Percentiles rank a stretch among this genome's conserved stretches.
These are phyloP conservation scores for Rhizopogon salebrosus DNA, from an alignment of 768 basidiomycete species.

Conservation along the genomic window DNA sequence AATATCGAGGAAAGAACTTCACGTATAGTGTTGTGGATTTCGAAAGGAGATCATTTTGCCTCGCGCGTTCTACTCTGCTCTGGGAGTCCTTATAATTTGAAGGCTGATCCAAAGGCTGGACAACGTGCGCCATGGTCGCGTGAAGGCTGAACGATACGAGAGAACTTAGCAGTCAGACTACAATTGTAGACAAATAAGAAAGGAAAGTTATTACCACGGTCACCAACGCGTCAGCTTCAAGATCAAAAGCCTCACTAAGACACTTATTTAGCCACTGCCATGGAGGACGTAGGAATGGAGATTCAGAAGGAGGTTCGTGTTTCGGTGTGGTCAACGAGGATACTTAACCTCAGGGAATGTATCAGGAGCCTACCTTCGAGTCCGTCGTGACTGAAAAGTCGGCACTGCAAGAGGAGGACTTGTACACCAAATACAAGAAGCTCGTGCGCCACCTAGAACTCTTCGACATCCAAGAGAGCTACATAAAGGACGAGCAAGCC, in stretches of 20 bases:
- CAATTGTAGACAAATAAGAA: constrained; percentile 7
- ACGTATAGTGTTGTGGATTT: constrained; percentile 92
- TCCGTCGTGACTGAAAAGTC: constrained; percentile 86
- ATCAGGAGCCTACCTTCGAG: constrained; percentile 86
- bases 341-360: constrained; percentile 4
- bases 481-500: constrained; percentile 98
- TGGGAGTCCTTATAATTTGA: constrained; percentile 98
- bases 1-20: constrained; percentile 27
- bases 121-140: constrained; percentile 75
- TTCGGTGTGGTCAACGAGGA: not conserved
- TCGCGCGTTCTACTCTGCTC: constrained; percentile 69
- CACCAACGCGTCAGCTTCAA: constrained; percentile 26
- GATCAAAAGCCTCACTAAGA: no score
- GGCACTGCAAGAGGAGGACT: constrained; percentile 82
- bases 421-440: constrained; percentile 97
- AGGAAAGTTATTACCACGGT: constrained; percentile 25
- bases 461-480: constrained; percentile 90
- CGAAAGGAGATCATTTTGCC: constrained; percentile 72
- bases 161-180: no score
- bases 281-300: constrained; percentile 91
- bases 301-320: constrained; percentile 68
- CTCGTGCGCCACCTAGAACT: constrained; percentile 93
- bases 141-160: not conserved
- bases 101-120: constrained; percentile 81
- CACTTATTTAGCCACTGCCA: constrained; percentile 31